Evolutionary conservation across 371 early-diverging fungal species (phyloP), one percentile per base, ranked within the genome.

Genomic region (Mucor irregularis): DNA sequence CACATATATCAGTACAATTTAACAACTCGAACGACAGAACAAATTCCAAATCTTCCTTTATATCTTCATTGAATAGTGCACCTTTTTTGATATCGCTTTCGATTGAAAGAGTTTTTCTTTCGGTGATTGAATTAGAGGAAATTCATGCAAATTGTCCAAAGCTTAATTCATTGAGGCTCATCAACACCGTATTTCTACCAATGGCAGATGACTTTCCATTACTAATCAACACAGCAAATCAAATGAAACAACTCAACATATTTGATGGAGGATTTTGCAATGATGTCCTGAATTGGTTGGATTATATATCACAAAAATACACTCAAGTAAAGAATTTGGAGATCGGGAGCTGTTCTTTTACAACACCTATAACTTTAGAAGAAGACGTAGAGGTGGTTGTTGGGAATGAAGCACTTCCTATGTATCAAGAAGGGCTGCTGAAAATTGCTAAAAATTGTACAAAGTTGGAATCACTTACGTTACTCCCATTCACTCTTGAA

Each of bases 11-110:
- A 1, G 33, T 56, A 2, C 56, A 49, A 8, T 56, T 56, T 14
- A 56, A 42, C 16, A 56, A 49, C 22, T 25, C 17, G 40, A 56
- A 49, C n/a, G 56, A 56, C 25, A 28, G 16, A 19, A 56, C 56
- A 11, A 56, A 56, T 13, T 49, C 31, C 1, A 56, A 56, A 13
- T 0, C 3, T 8, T 49, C 33, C 0, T 33, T 56, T 6, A 30
- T 52, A 13, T 29, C 28, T 8, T 52, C 30, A n/a, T n/a, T 52
- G 19, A n/a, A 19, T 6, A 24, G 42, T 31, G 52, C 52, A 1
- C 52, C 52, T n/a, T 17, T 17, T 14, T 7, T 52, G 19, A 10
- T 30, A 26, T 52, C 52, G 10, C 26, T 52, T 3, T 11, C 22
- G 2, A 21, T 52, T 1, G 42, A 40, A 10, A n/a, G 31, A 2